Evolutionary conservation across 495 filamentous ascomycete species (phyloP), one percentile per base, ranked within the genome.

Genomic region (Trichoderma orchidacearum): DNA sequence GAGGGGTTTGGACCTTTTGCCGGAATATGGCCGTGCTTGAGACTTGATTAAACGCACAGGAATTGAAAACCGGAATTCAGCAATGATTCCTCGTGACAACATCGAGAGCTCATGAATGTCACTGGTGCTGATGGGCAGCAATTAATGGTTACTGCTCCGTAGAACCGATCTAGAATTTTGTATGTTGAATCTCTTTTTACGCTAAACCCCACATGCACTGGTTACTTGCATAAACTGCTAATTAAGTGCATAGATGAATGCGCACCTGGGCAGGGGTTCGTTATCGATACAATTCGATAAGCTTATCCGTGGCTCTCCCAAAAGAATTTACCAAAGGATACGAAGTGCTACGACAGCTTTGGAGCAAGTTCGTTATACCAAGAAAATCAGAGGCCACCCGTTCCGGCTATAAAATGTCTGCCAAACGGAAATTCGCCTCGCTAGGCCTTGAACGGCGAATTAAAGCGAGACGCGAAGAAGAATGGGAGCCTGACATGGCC

Each of bases 371-470:
- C 32, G 3, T 2, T 25, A 48, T 3, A 48, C 1, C 7, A 25
- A 7, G 12, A 25, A 9, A 27, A 27, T 9, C 34, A 36, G 13
- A 18, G 27, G 12, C 13, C n/a, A n/a, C n/a, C n/a, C n/a, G n/a
- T 45, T 11, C 17, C 36, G 23, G 3, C 3, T 5, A 45, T 18
- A 60, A 21, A 5, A 70, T 70, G 69, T 57, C 61, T 29, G 57
- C 56, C 28, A 71, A 71, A 38, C 60, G 69, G 13, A 71, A 70
- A 62, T 36, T 58, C 7, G 32, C 58, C 25, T 54, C 55, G 17
- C 8, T 30, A 8, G 70, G 67, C 28, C 66, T 87, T 8, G 77
- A 85, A 61, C 74, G 82, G 56, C 74, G 83, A 41, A 79, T 86
- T 31, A 76, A 76, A 36, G 78, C 80, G 0, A 70, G 76, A 30